Percentiles rank a stretch among this genome's conserved stretches.
These are phyloP conservation scores for Rhynchospora breviuscula DNA, from an alignment of 176 grass and related monocot genomes.

Conservation along the genomic window DNA sequence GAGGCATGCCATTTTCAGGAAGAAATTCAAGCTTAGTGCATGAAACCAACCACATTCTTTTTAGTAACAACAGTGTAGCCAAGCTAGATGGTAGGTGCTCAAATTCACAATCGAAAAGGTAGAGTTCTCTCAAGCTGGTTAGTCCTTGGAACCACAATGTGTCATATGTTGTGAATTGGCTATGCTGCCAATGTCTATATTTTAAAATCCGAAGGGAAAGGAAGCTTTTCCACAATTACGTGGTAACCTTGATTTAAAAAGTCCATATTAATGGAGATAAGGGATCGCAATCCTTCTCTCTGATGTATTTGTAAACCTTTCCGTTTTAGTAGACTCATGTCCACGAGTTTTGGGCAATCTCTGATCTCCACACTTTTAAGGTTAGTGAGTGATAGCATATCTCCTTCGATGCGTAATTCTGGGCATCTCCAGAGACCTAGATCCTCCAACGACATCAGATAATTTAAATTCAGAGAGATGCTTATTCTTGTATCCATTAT, in stretches of 20 bases:
- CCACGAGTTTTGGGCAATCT: neutral
- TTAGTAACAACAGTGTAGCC: neutral
- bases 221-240: neutral
- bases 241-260: neutral
- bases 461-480: neutral
- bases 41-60: neutral
- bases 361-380: neutral
- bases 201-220: neutral
- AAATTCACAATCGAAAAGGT: neutral
- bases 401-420: neutral
- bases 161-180: neutral
- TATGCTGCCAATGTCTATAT: neutral
- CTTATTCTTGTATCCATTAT: neutral
- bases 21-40: neutral
- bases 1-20: neutral
- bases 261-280: neutral
- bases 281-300: neutral
- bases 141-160: conserved; percentile 1
- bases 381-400: neutral
- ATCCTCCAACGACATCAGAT: neutral
- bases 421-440: neutral
- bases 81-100: neutral
- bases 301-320: conserved; percentile 7
- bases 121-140: neutral
- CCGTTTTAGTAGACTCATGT: neutral